Conservation (phyloP, 768 basidiomycete genomes). For the Dendrothele bispora region DNA sequence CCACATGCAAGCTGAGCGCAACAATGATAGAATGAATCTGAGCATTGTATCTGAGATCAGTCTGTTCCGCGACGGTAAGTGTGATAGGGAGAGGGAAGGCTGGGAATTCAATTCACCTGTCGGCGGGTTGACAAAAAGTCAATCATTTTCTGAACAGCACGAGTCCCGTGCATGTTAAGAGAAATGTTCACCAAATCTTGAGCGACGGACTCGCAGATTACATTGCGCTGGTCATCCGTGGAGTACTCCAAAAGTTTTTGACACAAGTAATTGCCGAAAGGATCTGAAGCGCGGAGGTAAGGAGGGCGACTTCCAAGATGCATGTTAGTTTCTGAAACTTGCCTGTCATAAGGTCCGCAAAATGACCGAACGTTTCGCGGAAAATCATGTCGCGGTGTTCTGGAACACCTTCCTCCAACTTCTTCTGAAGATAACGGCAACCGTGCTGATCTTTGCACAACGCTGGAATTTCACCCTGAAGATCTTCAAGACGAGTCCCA, state of each 20-base stretch:
- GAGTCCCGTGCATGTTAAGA: conserved; percentile 99
- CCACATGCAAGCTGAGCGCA: conserved; percentile 95
- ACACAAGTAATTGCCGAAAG: conserved; percentile 98
- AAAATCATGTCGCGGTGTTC: conserved; percentile 99
- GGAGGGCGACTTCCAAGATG: neutral
- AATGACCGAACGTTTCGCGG: conserved; percentile 95
- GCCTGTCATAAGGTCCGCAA: conserved; percentile 98
- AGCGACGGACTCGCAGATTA: conserved; percentile 96
- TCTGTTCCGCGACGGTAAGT: conserved; percentile 60
- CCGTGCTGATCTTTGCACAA: conserved; percentile 99
- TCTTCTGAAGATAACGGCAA: conserved; percentile 97
- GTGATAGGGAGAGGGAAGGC: conserved; percentile 34
- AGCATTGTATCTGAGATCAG: conserved; percentile 79
- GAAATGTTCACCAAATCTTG: conserved; percentile 98
- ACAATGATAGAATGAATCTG: conserved; percentile 98
- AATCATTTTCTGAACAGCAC: conserved; percentile 99
- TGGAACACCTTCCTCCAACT: conserved; percentile 92
- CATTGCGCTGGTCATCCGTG: conserved; percentile 94
- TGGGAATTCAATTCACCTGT: conserved; percentile 63
- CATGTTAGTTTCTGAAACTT: conserved; percentile 17
- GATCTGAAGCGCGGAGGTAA: conserved; percentile 53
- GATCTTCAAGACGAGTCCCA: conserved; percentile 91
- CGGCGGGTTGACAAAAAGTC: conserved; percentile 95
- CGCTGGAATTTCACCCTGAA: conserved; percentile 90
- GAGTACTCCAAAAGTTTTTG: conserved; percentile 97